Conservation (phyloP, 345 rosid species). For the Rhodomyrtus tomentosa region DNA sequence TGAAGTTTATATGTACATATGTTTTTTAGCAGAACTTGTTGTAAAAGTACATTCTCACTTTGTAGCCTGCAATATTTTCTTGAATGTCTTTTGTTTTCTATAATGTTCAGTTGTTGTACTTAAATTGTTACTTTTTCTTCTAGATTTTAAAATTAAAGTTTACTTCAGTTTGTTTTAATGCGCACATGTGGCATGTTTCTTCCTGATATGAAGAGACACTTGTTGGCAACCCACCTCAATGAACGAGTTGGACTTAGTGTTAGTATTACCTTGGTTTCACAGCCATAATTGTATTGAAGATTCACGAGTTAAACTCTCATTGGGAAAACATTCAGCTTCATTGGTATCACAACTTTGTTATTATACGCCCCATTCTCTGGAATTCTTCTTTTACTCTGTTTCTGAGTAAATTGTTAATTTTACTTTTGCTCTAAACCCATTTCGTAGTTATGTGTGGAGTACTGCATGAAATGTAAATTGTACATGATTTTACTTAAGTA, state of each 20-base stretch:
- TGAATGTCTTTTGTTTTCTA: neutral
- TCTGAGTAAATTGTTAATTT: neutral
- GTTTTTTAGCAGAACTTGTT: neutral
- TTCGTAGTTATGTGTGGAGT: neutral
- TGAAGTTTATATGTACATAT: neutral
- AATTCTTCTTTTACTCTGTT: neutral
- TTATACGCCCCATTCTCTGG: neutral
- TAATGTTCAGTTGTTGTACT: neutral
- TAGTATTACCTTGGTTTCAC: neutral
- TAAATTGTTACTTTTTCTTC: neutral
- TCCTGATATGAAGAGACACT: neutral
- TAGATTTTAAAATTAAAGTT: neutral
- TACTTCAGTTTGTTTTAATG: neutral
- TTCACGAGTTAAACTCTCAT: neutral
- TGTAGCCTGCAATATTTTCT: neutral
- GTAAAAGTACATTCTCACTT: neutral
- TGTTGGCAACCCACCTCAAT: neutral
- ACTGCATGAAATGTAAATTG: neutral
- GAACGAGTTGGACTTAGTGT: neutral
- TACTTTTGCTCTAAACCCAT: neutral
- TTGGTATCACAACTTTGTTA: neutral
- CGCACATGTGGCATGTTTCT: neutral
- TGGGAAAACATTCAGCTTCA: neutral
- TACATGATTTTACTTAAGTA: neutral
- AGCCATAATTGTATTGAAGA: neutral